Percentiles rank a stretch among this genome's conserved stretches.
Conservation (phyloP, 1,284 basidiomycete genomes). For the Tilletia walkeri region DNA sequence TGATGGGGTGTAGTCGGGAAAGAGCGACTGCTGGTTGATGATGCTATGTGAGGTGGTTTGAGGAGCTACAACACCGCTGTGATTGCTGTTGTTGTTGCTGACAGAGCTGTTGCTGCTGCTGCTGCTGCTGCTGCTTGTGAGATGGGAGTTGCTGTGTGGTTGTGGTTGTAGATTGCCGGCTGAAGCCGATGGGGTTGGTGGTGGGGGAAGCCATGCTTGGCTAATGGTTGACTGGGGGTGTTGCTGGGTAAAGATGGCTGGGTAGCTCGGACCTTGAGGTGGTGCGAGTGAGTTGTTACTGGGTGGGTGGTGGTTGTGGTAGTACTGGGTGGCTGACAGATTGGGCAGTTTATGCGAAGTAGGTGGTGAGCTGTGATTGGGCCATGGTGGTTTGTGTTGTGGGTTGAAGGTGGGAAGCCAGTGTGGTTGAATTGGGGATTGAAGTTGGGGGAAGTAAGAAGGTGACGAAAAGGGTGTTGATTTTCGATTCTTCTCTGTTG, state of each 20-base stretch:
- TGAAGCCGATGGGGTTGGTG: not conserved
- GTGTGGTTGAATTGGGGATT: no score
- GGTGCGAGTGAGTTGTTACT: constrained; percentile 11
- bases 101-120: not conserved
- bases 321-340: no score
- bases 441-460: no score
- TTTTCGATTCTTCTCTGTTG: no score
- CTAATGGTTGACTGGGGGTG: not conserved
- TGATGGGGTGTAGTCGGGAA: constrained; percentile 2
- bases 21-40: not conserved
- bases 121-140: no score
- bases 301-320: not conserved
- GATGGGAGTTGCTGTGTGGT: not conserved
- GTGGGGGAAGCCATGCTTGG: constrained; percentile 8
- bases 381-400: no score
- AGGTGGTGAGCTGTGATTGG: no score
- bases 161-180: constrained; percentile 2
- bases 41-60: constrained; percentile 12
- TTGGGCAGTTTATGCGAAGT: no score
- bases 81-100: not conserved
- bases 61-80: not conserved
- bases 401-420: no score
- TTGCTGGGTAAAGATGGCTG: not conserved
- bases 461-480: no score
- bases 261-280: constrained; percentile 8